Evolutionary conservation across 495 filamentous ascomycete genomes (phyloP), one percentile per base, ranked within the genome.

Genomic region (Podospora tetraspora): DNA sequence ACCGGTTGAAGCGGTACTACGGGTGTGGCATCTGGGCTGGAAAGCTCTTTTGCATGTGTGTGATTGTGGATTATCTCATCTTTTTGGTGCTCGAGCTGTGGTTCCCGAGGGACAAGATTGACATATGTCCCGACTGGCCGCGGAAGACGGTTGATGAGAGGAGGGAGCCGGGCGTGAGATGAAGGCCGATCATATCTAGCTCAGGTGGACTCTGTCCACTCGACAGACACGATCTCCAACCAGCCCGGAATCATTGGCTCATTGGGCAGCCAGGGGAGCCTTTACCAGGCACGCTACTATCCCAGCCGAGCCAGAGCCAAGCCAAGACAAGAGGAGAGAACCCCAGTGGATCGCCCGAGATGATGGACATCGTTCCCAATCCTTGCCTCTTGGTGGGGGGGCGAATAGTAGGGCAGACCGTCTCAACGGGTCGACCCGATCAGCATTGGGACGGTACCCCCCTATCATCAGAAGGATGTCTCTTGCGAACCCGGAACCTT

Each of bases 11-110:
- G 78, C 80, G 94, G 27, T 98, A 99, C 74, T 99, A 98, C 74
- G 95, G 95, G n/a, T 99, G 95, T 74, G 95, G 95, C n/a, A 93
- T 98, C 56, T 99, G 95, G 95, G 95, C 95, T 11, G 95, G 95
- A 9, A 99, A 99, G 79, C 79, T 99, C 24, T 99, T 99, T 75
- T 97, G 94, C 72, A 79, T 99, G 2, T 97, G 93, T 68, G 94
- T 94, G 19, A 88, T 97, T 69, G 90, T 99, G 59, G 95, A 99
- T 75, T 97, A 94, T 72, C 75, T 99, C 69, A 82, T 99, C 61
- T 96, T 91, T 69, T 83, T 96, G 30, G 87, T 94, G 64, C 80
- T 97, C 58, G 96, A 98, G 77, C 86, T 96, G 79, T 90, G 87
- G 80, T 94, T 89, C 66, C 96, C 95, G 0, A 84, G 94, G 62